A percentile compares a stretch with the other conserved stretches of the same genome.
Evolutionary conservation across 805 yeast species (phyloP).

Genomic region (Candida hispaniensis): DNA sequence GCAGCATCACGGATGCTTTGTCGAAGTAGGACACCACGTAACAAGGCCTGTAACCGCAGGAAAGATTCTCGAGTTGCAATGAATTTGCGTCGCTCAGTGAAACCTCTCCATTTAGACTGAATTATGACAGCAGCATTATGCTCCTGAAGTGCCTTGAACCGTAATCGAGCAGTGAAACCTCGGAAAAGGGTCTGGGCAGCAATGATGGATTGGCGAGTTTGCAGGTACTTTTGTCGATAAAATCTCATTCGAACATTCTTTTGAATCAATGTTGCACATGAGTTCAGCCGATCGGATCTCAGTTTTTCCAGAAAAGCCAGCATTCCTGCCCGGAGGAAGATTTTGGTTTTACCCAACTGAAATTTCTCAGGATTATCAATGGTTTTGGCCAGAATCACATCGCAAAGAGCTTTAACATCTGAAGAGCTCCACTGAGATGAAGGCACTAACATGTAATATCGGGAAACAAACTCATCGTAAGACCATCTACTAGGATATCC

Average conservation of each 20-base stretch:
- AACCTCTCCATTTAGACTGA: constrained; percentile 49
- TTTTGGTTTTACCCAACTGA: constrained; percentile 87
- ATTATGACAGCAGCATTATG: constrained; percentile 53
- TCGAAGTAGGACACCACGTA: constrained; percentile 44
- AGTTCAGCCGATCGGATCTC: constrained; percentile 65
- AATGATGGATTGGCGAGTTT: constrained; percentile 43
- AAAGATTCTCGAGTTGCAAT: constrained; percentile 43
- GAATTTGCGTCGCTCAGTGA: constrained; percentile 41
- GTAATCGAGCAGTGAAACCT: constrained; percentile 50
- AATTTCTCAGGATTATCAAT: constrained; percentile 59
- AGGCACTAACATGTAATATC: constrained; percentile 74
- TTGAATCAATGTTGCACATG: constrained; percentile 76
- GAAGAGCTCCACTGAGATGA: constrained; percentile 52
- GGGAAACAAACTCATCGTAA: constrained; percentile 80
- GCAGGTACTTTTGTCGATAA: constrained; percentile 51
- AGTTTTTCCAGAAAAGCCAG: constrained; percentile 80
- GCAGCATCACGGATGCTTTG: constrained; percentile 39
- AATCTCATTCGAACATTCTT: constrained; percentile 60
- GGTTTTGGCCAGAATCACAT: constrained; percentile 51
- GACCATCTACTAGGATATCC: constrained; percentile 97
- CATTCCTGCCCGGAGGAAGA: constrained; percentile 95
- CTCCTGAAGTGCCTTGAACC: constrained; percentile 41
- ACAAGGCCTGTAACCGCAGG: constrained; percentile 44
- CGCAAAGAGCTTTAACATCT: constrained; percentile 54
- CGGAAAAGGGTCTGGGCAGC: constrained; percentile 51